These are phyloP conservation scores for Sphagnurus paluster DNA, from an alignment of 1,284 basidiomycete genomes.

Conservation along the genomic window DNA sequence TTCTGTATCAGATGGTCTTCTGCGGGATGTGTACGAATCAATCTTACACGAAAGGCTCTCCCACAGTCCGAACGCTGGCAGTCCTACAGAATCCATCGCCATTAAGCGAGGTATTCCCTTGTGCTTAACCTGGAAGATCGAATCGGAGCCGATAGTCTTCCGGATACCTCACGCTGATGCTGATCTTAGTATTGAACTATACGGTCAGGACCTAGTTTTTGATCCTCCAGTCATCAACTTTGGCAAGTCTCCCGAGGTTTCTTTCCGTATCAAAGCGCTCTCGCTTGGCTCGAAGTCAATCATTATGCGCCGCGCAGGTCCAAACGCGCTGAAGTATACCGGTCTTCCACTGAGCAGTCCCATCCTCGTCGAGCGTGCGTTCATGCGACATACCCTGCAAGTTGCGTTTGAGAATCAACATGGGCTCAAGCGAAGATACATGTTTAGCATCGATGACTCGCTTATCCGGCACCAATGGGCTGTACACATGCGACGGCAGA, in stretches of 20 bases:
- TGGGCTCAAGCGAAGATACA: slow-evolving; percentile 78
- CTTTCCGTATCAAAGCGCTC: slow-evolving; percentile 84
- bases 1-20: slow-evolving; percentile 69
- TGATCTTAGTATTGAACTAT: slow-evolving; percentile 75
- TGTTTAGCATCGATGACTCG: slow-evolving; percentile 87
- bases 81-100: slow-evolving; percentile 53
- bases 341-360: slow-evolving; percentile 76
- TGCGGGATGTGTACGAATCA: slow-evolving; percentile 78
- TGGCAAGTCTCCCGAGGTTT: slow-evolving; percentile 70
- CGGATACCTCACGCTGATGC: slow-evolving; percentile 82
- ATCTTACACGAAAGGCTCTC: slow-evolving; percentile 71
- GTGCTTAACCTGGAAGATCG: slow-evolving; percentile 79
- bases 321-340: slow-evolving; percentile 78
- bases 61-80: slow-evolving; percentile 60
- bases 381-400: slow-evolving; percentile 94
- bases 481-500: slow-evolving; percentile 67
- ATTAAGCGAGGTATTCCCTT: slow-evolving; percentile 75
- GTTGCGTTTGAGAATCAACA: slow-evolving; percentile 78
- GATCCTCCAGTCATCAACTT: slow-evolving; percentile 85
- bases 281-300: slow-evolving; percentile 81
- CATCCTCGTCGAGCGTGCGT: slow-evolving; percentile 83
- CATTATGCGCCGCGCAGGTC: slow-evolving; percentile 77
- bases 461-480: slow-evolving; percentile 77
- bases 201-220: slow-evolving; percentile 83
- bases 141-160: slow-evolving; percentile 84